Conservation (phyloP, 2,329 filamentous ascomycete species). For the Cryphonectria naterciae region DNA sequence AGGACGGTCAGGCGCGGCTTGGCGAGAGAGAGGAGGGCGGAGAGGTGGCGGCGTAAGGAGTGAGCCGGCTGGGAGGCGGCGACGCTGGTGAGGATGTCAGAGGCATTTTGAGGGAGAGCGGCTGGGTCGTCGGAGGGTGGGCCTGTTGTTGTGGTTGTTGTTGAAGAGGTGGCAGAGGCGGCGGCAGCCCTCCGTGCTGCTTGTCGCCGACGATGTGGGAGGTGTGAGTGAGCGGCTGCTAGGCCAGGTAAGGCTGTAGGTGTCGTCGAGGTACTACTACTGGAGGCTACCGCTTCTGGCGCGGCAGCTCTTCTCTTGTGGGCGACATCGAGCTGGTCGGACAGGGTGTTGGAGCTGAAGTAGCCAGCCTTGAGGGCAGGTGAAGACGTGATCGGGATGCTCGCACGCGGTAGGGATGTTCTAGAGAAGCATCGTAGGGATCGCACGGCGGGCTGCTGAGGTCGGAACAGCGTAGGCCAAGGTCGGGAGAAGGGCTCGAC, state of each 20-base stretch:
- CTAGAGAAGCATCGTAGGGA: conserved; percentile 31
- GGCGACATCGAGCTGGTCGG: conserved; percentile 37
- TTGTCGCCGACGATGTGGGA: conserved; percentile 37
- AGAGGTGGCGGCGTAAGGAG: conserved; percentile 68
- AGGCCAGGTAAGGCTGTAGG: background rate
- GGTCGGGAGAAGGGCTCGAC: background rate
- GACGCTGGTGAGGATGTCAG: conserved; percentile 57
- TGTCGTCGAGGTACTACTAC: conserved; percentile 1
- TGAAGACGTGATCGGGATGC: conserved; percentile 28
- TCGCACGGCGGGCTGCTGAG: conserved; percentile 10
- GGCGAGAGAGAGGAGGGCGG: conserved; percentile 86
- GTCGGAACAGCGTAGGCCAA: background rate
- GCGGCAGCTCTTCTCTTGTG: conserved; percentile 19
- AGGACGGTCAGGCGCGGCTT: conserved; percentile 93
- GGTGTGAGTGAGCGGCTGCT: conserved; percentile 1
- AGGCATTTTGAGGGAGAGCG: conserved; percentile 43
- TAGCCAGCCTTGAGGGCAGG: conserved; percentile 38
- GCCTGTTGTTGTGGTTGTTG: conserved; percentile 5
- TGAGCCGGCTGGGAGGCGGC: conserved; percentile 54
- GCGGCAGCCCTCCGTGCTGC: conserved; percentile 31
- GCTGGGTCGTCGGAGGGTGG: conserved; percentile 14
- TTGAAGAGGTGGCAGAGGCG: conserved; percentile 26
- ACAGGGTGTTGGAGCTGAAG: conserved; percentile 41
- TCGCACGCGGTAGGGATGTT: conserved; percentile 29
- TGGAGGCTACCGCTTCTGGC: conserved; percentile 23